Base-by-base conservation (phyloP, 768 basidiomycete species). In the Trametes villosa region DNA sequence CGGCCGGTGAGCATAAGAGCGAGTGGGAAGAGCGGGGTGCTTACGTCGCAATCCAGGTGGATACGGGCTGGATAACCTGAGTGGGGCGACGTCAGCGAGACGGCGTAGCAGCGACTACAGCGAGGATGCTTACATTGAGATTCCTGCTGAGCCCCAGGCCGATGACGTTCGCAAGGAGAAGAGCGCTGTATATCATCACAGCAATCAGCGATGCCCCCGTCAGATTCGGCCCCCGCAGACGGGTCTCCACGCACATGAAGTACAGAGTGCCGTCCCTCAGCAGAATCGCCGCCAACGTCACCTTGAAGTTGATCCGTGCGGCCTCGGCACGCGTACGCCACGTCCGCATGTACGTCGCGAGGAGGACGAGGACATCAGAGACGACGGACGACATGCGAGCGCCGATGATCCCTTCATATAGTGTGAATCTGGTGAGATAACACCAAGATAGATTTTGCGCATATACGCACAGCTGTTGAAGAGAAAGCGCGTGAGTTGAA, bases 21-120 rank as follows among this genome's bases (percentile, higher is more conserved):
- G n/a, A n/a, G n/a, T n/a, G n/a, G n/a, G 34, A 3, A 2, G 11
- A 13, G 18, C 9, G 17, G 6, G 2, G 34, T 8, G 20, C 50
- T n/a, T 40, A 51, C 50, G 38, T 12, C 22, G 50, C 36, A 22
- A 38, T 51, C 50, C 50, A 51, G 20, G 50, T 51, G 15, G 50
- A 51, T 12, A 38, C 24, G 4, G 50, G 50, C 24, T 51, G 34
- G 50, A 51, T 17, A 34, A 51, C 34, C 50, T 51, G 34, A n/a
- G n/a, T 36, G 31, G 6, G 12, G 15, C 8, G 40, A 17, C 40
- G n/a, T n/a, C 15, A 8, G 34, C 15, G 34, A 34, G 40, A n/a
- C 7, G 8, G 40, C 8, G 9, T 17, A 41, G 40, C 11, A 41
- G 40, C 8, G 8, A 41, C 18, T 17, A 41, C 5, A 6, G 15